phyloP scores from a whole-genome alignment of 768 basidiomycete genomes.

The Vararia minispora region DNA sequence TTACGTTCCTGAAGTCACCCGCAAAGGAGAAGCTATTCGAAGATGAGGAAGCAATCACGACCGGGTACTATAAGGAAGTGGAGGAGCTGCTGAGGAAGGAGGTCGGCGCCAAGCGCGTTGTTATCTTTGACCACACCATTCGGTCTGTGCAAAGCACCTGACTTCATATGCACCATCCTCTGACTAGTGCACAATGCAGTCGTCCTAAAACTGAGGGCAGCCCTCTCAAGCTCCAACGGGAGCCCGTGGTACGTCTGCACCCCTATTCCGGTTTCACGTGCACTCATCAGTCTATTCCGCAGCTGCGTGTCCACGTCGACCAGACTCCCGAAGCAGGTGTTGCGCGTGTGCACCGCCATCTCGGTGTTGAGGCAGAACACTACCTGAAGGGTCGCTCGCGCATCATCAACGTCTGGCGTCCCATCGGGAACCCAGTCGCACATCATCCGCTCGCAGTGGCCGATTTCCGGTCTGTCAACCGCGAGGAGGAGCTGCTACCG shows the following conservation, averaged over 20 bases:
- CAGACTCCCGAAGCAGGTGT: constrained; percentile 28
- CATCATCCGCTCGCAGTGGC: constrained; percentile 31
- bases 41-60: constrained; percentile 27
- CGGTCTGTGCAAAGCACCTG: constrained; percentile 16
- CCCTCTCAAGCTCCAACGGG: constrained; percentile 14
- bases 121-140: constrained; percentile 36
- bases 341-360: constrained; percentile 27
- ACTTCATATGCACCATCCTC: not conserved
- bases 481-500: constrained; percentile 25
- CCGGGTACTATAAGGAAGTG: constrained; percentile 30
- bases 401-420: constrained; percentile 39
- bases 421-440: constrained; percentile 27
- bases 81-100: constrained; percentile 29
- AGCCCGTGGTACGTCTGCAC: constrained; percentile 25
- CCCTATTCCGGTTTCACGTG: too few relatives aligned
- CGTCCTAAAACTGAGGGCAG: not conserved
- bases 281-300: not conserved
- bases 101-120: constrained; percentile 26
- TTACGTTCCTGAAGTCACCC: constrained; percentile 25
- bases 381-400: constrained; percentile 29
- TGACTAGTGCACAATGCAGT: too few relatives aligned
- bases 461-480: constrained; percentile 29
- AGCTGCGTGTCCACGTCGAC: constrained; percentile 34
- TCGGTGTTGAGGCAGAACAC: constrained; percentile 29
- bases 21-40: constrained; percentile 28